A percentile compares a stretch with the other conserved stretches of the same genome.
Evolutionary conservation across 2,329 filamentous ascomycete genomes (phyloP).

Genomic region (Penicillium sp.): DNA sequence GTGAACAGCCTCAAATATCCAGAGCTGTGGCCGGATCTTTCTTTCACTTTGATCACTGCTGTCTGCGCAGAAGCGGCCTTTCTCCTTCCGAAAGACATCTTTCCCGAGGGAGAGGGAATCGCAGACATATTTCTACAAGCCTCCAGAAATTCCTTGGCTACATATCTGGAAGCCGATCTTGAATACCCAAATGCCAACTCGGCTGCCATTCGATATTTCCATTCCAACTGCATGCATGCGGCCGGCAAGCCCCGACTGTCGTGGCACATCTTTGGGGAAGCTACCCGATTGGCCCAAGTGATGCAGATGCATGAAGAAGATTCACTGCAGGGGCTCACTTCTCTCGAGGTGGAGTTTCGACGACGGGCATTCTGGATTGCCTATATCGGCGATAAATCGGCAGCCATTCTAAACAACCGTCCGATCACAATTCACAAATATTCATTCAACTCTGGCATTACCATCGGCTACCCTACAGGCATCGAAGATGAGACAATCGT

Average conservation of each 20-base stretch:
- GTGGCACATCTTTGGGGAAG: conserved; percentile 50
- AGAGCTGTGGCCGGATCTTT: conserved; percentile 40
- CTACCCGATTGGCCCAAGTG: conserved; percentile 44
- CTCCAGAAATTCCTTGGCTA: conserved; percentile 41
- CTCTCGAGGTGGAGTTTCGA: conserved; percentile 39
- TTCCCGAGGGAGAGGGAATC: conserved; percentile 41
- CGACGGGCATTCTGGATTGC: conserved; percentile 26
- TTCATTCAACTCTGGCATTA: conserved; percentile 45
- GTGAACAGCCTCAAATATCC: conserved; percentile 16
- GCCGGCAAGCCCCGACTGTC: conserved; percentile 46
- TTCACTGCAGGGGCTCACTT: conserved; percentile 36
- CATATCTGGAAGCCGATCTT: conserved; percentile 46
- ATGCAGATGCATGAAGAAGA: conserved; percentile 48
- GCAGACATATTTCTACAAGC: conserved; percentile 44
- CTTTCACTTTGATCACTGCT: conserved; percentile 48
- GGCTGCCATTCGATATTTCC: conserved; percentile 47
- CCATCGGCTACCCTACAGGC: conserved; percentile 29
- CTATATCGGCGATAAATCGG: conserved; percentile 28
- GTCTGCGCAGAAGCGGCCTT: conserved; percentile 47
- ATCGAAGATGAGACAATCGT: conserved; percentile 22
- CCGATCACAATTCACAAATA: conserved; percentile 49
- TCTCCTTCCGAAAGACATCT: conserved; percentile 42
- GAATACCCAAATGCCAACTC: conserved; percentile 47
- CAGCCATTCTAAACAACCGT: conserved; percentile 36
- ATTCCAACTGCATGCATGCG: conserved; percentile 49